Base-by-base conservation (phyloP, 2,329 filamentous ascomycete species). In the Cladobotryum protrusum region DNA sequence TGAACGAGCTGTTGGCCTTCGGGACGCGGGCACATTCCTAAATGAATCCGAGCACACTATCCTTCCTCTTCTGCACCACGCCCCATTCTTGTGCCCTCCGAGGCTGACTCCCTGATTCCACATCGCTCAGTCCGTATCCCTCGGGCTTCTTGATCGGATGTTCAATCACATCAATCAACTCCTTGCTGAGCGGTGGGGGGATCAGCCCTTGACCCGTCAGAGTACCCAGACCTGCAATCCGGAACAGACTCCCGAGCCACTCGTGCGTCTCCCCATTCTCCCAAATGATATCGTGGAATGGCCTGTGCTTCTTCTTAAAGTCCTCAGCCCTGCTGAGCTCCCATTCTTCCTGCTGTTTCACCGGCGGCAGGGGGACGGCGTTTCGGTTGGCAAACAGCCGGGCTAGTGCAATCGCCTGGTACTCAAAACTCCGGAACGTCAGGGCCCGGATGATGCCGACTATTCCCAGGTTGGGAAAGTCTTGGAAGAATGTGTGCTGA, bases 381-480 rank as follows among this genome's bases (percentile, higher is more conserved):
- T 72, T 69, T 13, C 76, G 63, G 0, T 66, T 65, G 0, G 75
- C 63, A 56, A 72, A 78, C 0, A 78, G 56, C 2, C 77, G 66
- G 3, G 77, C 76, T 0, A 80, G 61, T 1, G 77, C 75, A 37
- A 79, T 65, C 2, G 75, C 76, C 58, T 80, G 77, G 53, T 80
- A 80, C 58, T 80, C 77, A 53, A 79, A 79, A 34, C 72, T 74
- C 6, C 77, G 62, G 50, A 79, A 80, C 0, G 76, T 79, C 12
- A 77, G 59, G 0, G 72, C 72, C 1, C 76, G 70, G 2, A 76
- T 77, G 5, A 79, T 58, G 0, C 78, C 79, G 0, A 81, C 69
- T 11, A 79, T 63, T 0, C 68, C 79, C 0, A 83, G 61, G 0
- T 72, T 76, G 0, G 69, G 61, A 37, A 72, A 72, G 18, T 72